Percentiles rank a stretch among this genome's conserved stretches.
Conservation (phyloP, 306 rosid genomes). For the Castanopsis chinensis region DNA sequence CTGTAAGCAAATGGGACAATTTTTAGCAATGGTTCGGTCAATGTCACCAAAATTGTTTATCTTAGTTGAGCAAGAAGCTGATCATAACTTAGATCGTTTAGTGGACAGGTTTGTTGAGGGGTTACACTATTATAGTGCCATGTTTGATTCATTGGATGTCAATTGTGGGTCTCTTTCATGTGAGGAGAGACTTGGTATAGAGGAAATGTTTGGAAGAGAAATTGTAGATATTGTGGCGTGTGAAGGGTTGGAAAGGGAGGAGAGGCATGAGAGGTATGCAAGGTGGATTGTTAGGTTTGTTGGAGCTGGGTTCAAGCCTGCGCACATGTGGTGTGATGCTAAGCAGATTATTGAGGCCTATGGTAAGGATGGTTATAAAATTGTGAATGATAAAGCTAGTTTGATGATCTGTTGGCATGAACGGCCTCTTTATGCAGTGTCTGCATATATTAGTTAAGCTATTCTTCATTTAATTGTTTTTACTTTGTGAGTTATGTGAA, state of each 20-base stretch:
- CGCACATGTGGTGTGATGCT: constrained; percentile 11
- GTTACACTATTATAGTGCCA: constrained; percentile 19
- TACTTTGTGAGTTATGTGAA: not conserved
- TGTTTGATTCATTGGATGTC: constrained; percentile 21
- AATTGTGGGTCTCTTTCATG: not conserved
- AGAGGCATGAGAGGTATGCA: constrained; percentile 25
- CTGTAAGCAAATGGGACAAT: constrained; percentile 11
- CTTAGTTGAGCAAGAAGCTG: constrained; percentile 27
- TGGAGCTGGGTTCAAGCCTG: constrained; percentile 24
- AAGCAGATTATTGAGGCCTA: constrained; percentile 12
- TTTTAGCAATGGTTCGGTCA: constrained; percentile 14
- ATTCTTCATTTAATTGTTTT: not conserved
- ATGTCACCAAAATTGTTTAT: constrained; percentile 25
- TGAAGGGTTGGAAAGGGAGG: constrained; percentile 27
- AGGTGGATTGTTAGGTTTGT: constrained; percentile 21
- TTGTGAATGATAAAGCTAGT: not conserved
- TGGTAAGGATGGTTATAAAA: not conserved
- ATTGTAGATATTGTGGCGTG: constrained; percentile 22
- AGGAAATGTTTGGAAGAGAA: constrained; percentile 24
- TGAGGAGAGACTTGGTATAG: constrained; percentile 9
- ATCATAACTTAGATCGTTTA: constrained; percentile 7
- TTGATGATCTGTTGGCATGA: constrained; percentile 21
- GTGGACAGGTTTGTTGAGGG: constrained; percentile 12
- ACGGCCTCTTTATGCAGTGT: constrained; percentile 24
- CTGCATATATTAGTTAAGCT: constrained; percentile 18